Base-by-base conservation (phyloP, 148 eudicot genomes). In the Arbutus unedo region DNA sequence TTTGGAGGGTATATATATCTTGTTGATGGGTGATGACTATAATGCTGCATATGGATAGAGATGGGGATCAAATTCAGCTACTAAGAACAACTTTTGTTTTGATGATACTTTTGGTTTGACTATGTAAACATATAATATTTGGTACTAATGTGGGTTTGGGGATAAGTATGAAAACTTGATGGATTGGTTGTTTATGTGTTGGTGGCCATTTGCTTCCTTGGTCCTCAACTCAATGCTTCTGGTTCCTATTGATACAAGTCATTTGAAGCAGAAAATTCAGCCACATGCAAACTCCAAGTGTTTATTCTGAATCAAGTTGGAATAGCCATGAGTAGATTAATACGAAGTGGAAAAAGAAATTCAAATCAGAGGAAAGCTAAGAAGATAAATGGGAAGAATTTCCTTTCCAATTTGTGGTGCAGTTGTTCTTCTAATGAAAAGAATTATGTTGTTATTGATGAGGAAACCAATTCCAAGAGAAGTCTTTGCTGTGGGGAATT, bases 271-370 rank as follows among this genome's bases (percentile, higher is more conserved):
- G 9, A 77, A 53, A 13, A 51, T 70, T 18, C 83, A 85, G 71
- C 84, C 87, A 18, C n/a, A n/a, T n/a, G n/a, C 85, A 83, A 79
- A 87, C 93, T 80, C 91, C 92, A 6, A 93, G 98, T 76, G 81
- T 77, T 73, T 79, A 84, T 60, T 93, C 96, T 14, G 92, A 86
- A 74, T 87, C 93, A 14, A 95, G 98, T 81, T 85, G 85, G 88
- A 90, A 92, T 56, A 93, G 98, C 88, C 92, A 89, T n/a, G 83
- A 91, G 88, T 43, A 84, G 83, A 49, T 83, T 95, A 5, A 44
- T 93, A 74, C 84, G 23, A 15, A 81, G 81, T 47, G 55, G 79
- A 5, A 82, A 56, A 16, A 85, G 83, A 76, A 85, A 54, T 18
- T 78, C 83, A 16, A 84, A 41, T 66, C 85, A 88, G 21, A 79